These are phyloP conservation scores for Oenanthe sinensis DNA, from an alignment of 129 eudicot species.

Conservation along the genomic window DNA sequence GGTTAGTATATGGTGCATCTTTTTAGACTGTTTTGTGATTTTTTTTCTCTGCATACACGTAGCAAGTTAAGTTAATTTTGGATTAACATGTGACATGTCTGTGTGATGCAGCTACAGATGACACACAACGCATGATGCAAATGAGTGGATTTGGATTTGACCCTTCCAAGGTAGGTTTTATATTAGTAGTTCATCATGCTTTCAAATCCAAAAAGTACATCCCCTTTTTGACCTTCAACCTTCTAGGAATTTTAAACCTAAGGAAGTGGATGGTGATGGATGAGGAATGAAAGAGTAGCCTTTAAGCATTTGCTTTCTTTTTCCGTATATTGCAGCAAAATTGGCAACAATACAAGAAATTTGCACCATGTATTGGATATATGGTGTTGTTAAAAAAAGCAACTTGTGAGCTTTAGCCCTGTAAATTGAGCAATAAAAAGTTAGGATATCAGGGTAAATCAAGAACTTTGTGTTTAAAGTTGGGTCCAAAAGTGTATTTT, in stretches of 20 bases:
- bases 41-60: not conserved
- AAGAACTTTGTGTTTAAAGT: not conserved
- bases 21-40: not conserved
- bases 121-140: constrained; percentile 97
- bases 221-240: not conserved
- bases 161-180: constrained; percentile 56
- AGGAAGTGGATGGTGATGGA: not conserved
- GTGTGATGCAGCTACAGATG: constrained; percentile 69
- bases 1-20: constrained; percentile 41
- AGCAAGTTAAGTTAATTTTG: not conserved
- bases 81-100: constrained; percentile 8
- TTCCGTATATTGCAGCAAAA: not conserved
- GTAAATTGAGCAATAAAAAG: not conserved
- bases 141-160: constrained; percentile 98
- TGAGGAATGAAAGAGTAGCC: not conserved
- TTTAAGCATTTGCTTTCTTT: not conserved
- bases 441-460: not conserved
- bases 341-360: not conserved
- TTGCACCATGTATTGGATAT: not conserved
- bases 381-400: not conserved
- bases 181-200: not conserved
- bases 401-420: not conserved
- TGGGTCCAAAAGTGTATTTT: not conserved
- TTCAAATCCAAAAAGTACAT: not conserved
- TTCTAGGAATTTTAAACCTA: not conserved